Conservation (phyloP, 495 filamentous ascomycete genomes). For the Penicillium ochrochloron region DNA sequence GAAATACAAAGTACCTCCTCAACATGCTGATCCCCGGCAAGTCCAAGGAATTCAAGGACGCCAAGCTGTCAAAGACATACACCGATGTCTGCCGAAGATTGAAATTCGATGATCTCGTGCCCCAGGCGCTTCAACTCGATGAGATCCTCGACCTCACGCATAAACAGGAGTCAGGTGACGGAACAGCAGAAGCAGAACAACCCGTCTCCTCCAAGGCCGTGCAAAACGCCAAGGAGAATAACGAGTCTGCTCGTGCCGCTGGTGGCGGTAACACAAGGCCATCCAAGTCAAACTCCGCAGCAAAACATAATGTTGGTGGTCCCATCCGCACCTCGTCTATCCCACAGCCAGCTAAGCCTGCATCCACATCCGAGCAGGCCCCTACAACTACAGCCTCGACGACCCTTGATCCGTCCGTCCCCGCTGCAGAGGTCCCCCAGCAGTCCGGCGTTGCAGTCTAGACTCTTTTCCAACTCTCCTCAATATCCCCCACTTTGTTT, state of each 20-base stretch:
- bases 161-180: conserved; percentile 37
- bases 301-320: conserved; percentile 37
- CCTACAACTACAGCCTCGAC: not conserved
- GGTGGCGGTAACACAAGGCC: conserved; percentile 37
- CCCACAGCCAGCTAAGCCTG: conserved; percentile 35
- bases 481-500: conserved; percentile 8
- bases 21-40: conserved; percentile 85
- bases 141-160: conserved; percentile 60
- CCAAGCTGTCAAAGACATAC: conserved; percentile 67
- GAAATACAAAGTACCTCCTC: conserved; percentile 92
- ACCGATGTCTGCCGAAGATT: conserved; percentile 64
- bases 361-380: conserved; percentile 20
- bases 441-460: conserved; percentile 36
- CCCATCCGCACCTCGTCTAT: conserved; percentile 48
- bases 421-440: conserved; percentile 29
- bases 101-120: conserved; percentile 61
- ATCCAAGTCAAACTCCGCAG: conserved; percentile 33
- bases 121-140: conserved; percentile 65
- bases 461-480: conserved; percentile 1
- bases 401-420: conserved; percentile 27
- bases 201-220: conserved; percentile 47
- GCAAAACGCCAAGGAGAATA: conserved; percentile 57
- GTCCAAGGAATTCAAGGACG: conserved; percentile 54
- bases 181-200: conserved; percentile 28
- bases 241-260: conserved; percentile 51